These are phyloP conservation scores for Cladorrhinum sp. DNA, from an alignment of 2,329 filamentous ascomycete species.

Conservation along the genomic window DNA sequence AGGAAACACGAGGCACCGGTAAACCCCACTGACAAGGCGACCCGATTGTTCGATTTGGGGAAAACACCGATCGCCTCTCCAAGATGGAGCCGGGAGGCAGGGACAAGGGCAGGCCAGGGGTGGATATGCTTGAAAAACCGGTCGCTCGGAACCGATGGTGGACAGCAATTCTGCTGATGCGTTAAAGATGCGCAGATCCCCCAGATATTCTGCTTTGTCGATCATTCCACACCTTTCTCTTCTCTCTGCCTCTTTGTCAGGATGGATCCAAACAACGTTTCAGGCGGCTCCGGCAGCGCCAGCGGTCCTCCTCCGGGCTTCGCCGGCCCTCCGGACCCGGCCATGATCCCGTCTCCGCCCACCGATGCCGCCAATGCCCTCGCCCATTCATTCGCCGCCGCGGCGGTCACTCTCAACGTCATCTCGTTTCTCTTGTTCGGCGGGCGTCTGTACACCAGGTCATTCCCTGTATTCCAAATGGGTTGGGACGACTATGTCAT, in stretches of 20 bases:
- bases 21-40: background rate
- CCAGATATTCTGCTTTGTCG: background rate
- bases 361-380: slow-evolving; percentile 1
- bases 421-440: slow-evolving; percentile 4
- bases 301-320: background rate
- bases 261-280: background rate
- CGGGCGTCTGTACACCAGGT: background rate
- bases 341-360: background rate
- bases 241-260: background rate
- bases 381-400: slow-evolving; percentile 6
- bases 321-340: background rate
- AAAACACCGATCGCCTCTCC: background rate
- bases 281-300: slow-evolving; percentile 4
- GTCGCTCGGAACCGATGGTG: background rate
- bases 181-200: slow-evolving; percentile 4
- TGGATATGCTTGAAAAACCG: background rate
- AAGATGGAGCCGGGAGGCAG: background rate
- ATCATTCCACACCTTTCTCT: background rate
- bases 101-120: too few species aligned
- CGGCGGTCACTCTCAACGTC: slow-evolving; percentile 3
- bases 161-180: background rate
- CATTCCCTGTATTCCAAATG: slow-evolving; percentile 9
- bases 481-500: slow-evolving; percentile 8
- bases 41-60: background rate
- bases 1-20: background rate